Percentiles rank a stretch among this genome's conserved stretches.
phyloP scores from a whole-genome alignment of 148 eudicot species.

The Salicornia ramosissima region DNA sequence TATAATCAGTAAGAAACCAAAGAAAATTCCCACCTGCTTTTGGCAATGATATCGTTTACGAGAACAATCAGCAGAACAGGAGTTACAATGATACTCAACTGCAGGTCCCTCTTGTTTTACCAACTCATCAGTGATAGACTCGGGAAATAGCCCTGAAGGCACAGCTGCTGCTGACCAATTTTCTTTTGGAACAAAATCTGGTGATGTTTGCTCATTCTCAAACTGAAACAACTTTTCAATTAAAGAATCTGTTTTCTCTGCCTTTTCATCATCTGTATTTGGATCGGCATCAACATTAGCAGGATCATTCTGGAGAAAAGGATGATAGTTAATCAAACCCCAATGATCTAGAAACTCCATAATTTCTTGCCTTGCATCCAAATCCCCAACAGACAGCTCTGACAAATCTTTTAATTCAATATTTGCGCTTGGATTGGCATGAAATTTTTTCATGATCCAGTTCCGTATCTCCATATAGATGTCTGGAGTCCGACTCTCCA shows the following conservation, averaged over 20 bases:
- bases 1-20: neutral
- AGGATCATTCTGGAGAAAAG: constrained; percentile 47
- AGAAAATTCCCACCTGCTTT: constrained; percentile 61
- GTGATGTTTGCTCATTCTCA: constrained; percentile 49
- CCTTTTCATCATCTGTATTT: constrained; percentile 34
- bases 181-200: constrained; percentile 38
- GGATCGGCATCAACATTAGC: constrained; percentile 23
- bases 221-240: constrained; percentile 65
- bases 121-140: constrained; percentile 78
- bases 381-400: constrained; percentile 62
- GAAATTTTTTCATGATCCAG: constrained; percentile 85
- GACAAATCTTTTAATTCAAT: constrained; percentile 71
- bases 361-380: constrained; percentile 76
- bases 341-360: constrained; percentile 90
- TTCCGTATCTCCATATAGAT: constrained; percentile 75
- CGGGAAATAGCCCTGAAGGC: constrained; percentile 62
- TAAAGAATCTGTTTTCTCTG: constrained; percentile 42
- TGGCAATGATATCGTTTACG: constrained; percentile 97
- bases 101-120: constrained; percentile 78
- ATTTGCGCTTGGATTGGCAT: constrained; percentile 53
- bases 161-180: constrained; percentile 40
- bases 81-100: constrained; percentile 97
- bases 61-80: constrained; percentile 97
- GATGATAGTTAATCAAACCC: constrained; percentile 98
- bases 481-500: constrained; percentile 66